Evolutionary conservation across 768 basidiomycete genomes (phyloP), one percentile per base, ranked within the genome.

Genomic region (Psilocybe cubensis): DNA sequence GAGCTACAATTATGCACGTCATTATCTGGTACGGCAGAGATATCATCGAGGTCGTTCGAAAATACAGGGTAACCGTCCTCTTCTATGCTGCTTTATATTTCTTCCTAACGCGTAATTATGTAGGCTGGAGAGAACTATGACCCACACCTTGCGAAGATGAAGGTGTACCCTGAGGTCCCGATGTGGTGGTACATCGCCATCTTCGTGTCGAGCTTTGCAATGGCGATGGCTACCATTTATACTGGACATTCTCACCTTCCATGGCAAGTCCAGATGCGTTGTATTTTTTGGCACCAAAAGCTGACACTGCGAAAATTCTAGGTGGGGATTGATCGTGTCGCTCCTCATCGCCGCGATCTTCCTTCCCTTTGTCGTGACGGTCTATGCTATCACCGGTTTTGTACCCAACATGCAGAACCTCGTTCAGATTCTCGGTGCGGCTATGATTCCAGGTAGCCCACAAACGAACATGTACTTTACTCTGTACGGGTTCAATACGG

Each of bases 81-180:
- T 12, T 33, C 45, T 9, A 28, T 3, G 40, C 35, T 38, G 10
- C 35, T 11, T 23, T n/a, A 45, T 17, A 20, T 45, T 20, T 14
- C 18, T 45, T 27, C 20, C 25, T 45, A 10, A 27, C 1, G 9
- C 35, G 35, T 12, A 17, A 6, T 45, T 8, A 25, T 24, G 4
- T 11, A 72, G 63, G 66, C 68, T 4, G 74, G 72, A 11, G 74
- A 76, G 44, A 72, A 50, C 44, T 72, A 78, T 27, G 84, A 87
- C 59, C 79, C 82, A 27, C 85, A 87, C 66, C 79, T 81, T 31
- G 71, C 70, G n/a, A 79, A 83, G 65, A 86, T 87, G 84, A 75
- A 78, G 68, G 67, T 68, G 11, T 74, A 73, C 54, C 60, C 58
- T 0, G 76, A 79, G 53, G 79, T 81, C 2, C 80, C 80, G 4